Percentiles rank a stretch among this genome's conserved stretches.
phyloP scores from a whole-genome alignment of 345 rosid species.

The Hibiscus mutabilis region DNA sequence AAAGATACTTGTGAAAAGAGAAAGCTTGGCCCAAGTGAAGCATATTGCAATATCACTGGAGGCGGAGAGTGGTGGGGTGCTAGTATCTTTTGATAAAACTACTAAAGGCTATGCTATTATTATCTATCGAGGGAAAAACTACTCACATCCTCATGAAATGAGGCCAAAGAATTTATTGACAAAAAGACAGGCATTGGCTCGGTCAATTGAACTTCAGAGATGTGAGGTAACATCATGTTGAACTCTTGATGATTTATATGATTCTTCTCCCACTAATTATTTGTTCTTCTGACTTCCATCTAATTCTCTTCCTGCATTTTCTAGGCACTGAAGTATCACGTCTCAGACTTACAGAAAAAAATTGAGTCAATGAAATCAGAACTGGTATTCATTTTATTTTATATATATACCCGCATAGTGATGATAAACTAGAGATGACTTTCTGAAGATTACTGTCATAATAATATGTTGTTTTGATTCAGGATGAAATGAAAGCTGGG shows the following conservation, averaged over 20 bases:
- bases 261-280: neutral
- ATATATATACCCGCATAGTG: neutral
- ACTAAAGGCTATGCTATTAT: constrained; percentile 69
- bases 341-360: constrained; percentile 51
- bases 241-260: neutral
- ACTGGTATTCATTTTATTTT: constrained; percentile 30
- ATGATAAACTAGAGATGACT: neutral
- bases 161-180: constrained; percentile 71
- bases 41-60: constrained; percentile 74
- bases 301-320: constrained; percentile 15
- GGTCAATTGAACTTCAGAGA: constrained; percentile 88
- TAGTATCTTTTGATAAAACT: constrained; percentile 74
- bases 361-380: constrained; percentile 51
- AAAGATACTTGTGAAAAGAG: constrained; percentile 64
- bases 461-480: constrained; percentile 7
- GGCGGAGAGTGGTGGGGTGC: constrained; percentile 91
- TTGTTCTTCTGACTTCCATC: neutral
- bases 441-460: neutral
- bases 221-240: constrained; percentile 46
- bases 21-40: constrained; percentile 58
- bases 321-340: constrained; percentile 79
- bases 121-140: constrained; percentile 87
- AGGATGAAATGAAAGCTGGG: constrained; percentile 42
- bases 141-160: constrained; percentile 42
- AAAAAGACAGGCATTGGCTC: constrained; percentile 71